Conservation (phyloP, 345 rosid species). For the Lenwebbia sp. region DNA sequence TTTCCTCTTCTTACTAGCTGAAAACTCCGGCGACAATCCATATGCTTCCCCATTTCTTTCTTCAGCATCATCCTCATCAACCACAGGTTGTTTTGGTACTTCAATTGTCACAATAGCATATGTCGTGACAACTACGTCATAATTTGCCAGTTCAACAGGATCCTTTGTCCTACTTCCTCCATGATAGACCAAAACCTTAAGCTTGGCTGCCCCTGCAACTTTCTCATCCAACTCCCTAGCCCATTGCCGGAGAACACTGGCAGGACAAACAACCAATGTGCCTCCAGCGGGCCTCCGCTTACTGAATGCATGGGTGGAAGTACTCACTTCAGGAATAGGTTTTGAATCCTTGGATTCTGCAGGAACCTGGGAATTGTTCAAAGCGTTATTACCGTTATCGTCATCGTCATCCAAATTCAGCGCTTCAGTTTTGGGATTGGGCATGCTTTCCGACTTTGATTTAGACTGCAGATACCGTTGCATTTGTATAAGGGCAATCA, state of each 20-base stretch:
- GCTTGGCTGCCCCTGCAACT: conserved; percentile 62
- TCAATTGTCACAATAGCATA: conserved; percentile 80
- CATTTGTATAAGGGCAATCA: conserved; percentile 86
- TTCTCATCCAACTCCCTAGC: conserved; percentile 83
- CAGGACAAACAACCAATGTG: conserved; percentile 94
- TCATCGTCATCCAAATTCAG: conserved; percentile 79
- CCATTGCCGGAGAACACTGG: conserved; percentile 94
- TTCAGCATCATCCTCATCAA: conserved; percentile 65
- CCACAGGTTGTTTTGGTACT: conserved; percentile 83
- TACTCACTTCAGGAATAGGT: conserved; percentile 34
- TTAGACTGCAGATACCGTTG: conserved; percentile 49
- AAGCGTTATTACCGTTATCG: conserved; percentile 25
- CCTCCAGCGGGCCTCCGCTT: conserved; percentile 71
- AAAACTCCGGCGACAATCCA: conserved; percentile 63
- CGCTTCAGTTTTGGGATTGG: conserved; percentile 52
- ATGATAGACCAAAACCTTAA: conserved; percentile 66
- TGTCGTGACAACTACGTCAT: conserved; percentile 90
- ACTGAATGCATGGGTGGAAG: conserved; percentile 31
- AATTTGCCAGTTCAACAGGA: conserved; percentile 72
- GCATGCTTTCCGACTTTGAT: conserved; percentile 33
- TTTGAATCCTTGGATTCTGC: conserved; percentile 27
- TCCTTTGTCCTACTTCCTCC: conserved; percentile 87
- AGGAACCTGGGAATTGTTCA: conserved; percentile 24
- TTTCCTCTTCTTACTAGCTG: conserved; percentile 50
- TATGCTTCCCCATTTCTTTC: conserved; percentile 48